Conservation (phyloP, 768 basidiomycete species). For the Scleroderma bovista region DNA sequence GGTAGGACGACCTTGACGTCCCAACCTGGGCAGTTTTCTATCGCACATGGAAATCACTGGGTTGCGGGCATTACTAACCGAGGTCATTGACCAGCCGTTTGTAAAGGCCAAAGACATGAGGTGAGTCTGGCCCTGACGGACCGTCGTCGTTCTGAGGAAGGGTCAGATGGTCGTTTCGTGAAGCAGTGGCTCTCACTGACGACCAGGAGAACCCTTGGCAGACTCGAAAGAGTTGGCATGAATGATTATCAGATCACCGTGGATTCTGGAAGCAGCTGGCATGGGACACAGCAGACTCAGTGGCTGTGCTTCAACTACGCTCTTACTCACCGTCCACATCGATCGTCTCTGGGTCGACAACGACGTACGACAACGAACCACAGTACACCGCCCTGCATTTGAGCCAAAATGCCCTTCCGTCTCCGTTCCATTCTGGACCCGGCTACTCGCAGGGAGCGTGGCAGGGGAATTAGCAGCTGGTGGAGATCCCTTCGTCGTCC, state of each 20-base stretch:
- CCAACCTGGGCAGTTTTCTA: conserved; percentile 46
- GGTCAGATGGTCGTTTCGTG: neutral
- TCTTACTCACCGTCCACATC: neutral
- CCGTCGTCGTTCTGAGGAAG: conserved; percentile 73
- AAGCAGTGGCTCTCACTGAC: conserved; percentile 24
- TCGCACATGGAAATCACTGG: neutral
- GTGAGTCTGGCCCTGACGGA: conserved; percentile 67
- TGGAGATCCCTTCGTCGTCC: conserved; percentile 84
- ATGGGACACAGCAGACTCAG: neutral
- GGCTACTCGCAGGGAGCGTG: conserved; percentile 32
- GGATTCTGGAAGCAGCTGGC: neutral
- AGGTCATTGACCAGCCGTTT: conserved; percentile 51
- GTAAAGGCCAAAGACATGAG: conserved; percentile 71
- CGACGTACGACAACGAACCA: conserved; percentile 4
- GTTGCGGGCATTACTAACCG: conserved; percentile 35
- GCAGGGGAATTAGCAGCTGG: conserved; percentile 54
- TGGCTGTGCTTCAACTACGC: neutral
- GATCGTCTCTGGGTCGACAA: neutral
- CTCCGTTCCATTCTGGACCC: conserved; percentile 26
- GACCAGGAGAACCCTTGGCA: conserved; percentile 37
- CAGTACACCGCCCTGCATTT: no score
- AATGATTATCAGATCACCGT: no score
- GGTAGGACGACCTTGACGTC: conserved; percentile 77
- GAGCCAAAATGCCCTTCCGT: conserved; percentile 23
- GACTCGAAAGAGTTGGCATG: no score